Evolutionary conservation across 768 basidiomycete species (phyloP), one percentile per base, ranked within the genome.

Genomic region (Amanita phalloides): DNA sequence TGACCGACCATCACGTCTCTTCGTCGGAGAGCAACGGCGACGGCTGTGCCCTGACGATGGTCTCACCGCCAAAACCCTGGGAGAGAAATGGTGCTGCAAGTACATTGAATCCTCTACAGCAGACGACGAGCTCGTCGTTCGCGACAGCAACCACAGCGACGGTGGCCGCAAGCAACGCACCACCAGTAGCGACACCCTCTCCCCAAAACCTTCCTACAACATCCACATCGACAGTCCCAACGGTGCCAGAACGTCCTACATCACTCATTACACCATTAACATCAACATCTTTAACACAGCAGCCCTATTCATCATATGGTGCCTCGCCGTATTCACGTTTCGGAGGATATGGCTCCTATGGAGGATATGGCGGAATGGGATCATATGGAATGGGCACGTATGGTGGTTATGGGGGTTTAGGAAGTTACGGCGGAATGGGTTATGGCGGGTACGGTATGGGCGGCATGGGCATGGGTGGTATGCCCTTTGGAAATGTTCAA

Each of bases 51-150:
- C 13, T 17, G 28, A 58, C 64, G 38, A 90, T 90, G 88, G 80
- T 76, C 35, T 88, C 89, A 20, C 90, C 90, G 45, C 90, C 89
- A 63, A 92, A 91, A 64, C 90, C 90, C 57, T 93, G 90, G 90
- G 90, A 93, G 65, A 77, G 81, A 49, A 69, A 68, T 39, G 76
- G 65, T 36, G 66, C 70, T 26, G 60, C 71, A 35, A 51, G 68
- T 28, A 42, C 62, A 21, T 45, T 68, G 21, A 37, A 63, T 13
- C 49, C 64, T 25, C 47, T 68, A 36, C 35, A 68, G 48, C 23
- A 70, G 26, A 35, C 68, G 10, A 33, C 26, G 2, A 5, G 17
- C 23, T 21, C 39, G 7, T 50, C 30, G 14, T n/a, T 57, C 62
- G 36, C 70, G 2, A 54, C 67, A 47, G 38, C 68, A 10, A 30